phyloP scores from a whole-genome alignment of 441 rosid genomes.

The Corymbia citriodora region DNA sequence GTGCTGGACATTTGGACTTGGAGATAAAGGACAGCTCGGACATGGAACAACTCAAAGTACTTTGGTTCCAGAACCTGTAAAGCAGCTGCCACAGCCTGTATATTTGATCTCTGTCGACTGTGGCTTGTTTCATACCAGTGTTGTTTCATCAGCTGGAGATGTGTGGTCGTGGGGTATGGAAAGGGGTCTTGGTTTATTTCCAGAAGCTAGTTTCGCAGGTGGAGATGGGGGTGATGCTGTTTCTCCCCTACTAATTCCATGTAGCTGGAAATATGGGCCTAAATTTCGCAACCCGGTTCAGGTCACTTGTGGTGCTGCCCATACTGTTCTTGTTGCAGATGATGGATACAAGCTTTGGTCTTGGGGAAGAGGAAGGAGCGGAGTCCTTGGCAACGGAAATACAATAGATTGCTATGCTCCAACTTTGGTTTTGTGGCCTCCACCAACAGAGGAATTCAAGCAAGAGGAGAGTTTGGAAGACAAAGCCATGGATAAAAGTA shows the following conservation, averaged over 20 bases:
- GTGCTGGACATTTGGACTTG: conserved; percentile 95
- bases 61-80: conserved; percentile 52
- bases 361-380: conserved; percentile 93
- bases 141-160: conserved; percentile 77
- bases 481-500: conserved; percentile 17
- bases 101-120: conserved; percentile 68
- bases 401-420: conserved; percentile 43
- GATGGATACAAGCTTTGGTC: conserved; percentile 84
- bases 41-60: conserved; percentile 60
- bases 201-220: conserved; percentile 54
- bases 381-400: conserved; percentile 74
- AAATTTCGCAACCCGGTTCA: conserved; percentile 55
- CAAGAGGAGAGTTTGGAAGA: conserved; percentile 26
- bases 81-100: conserved; percentile 44
- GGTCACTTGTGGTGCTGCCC: conserved; percentile 87
- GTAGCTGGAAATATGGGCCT: conserved; percentile 20
- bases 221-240: conserved; percentile 74
- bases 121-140: conserved; percentile 88
- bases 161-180: conserved; percentile 98
- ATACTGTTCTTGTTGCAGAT: conserved; percentile 62
- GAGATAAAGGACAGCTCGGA: conserved; percentile 89
- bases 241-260: conserved; percentile 39
- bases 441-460: conserved; percentile 28
- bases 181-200: conserved; percentile 83
- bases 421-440: conserved; percentile 53